A percentile compares a stretch with the other conserved stretches of the same genome.
These are phyloP conservation scores for Aspergillus nidulans DNA, from an alignment of 495 filamentous ascomycete genomes.

Conservation along the genomic window DNA sequence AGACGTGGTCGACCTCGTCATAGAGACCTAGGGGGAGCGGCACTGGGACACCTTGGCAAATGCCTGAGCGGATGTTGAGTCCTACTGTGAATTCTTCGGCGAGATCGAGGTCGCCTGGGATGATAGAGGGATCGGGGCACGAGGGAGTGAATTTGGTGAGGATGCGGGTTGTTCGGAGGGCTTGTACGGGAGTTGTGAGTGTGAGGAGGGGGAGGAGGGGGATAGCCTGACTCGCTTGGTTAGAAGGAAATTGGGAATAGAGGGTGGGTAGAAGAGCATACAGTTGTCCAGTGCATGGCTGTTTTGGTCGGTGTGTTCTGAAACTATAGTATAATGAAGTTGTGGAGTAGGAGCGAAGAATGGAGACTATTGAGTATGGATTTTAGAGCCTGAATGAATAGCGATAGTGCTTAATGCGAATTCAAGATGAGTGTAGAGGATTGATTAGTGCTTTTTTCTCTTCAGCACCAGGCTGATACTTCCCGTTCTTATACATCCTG, in stretches of 20 bases:
- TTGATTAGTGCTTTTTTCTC: not conserved
- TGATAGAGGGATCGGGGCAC: constrained; percentile 23
- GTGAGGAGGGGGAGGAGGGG: constrained; percentile 23
- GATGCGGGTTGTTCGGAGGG: constrained; percentile 25
- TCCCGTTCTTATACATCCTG: not conserved
- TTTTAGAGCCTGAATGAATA: not conserved
- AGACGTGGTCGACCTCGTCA: constrained; percentile 27
- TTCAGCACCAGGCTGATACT: not conserved
- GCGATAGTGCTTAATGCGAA: not conserved
- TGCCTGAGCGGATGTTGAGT: constrained; percentile 22
- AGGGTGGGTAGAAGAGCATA: not conserved
- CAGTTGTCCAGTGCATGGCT: constrained; percentile 14
- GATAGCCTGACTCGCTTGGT: not conserved
- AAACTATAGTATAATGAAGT: not conserved
- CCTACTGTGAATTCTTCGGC: constrained; percentile 24
- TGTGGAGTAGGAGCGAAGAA: not conserved
- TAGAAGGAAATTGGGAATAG: not conserved
- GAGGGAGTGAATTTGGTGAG: constrained; percentile 37
- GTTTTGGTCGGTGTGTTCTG: not conserved
- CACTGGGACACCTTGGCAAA: constrained; percentile 30
- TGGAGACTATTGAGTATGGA: not conserved
- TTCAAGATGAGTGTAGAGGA: not conserved
- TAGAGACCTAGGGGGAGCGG: constrained; percentile 20
- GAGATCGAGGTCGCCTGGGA: constrained; percentile 24
- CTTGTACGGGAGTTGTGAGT: constrained; percentile 17